phyloP scores from a whole-genome alignment of 805 yeast genomes.

The Wickerhamiella alocasiicola region DNA sequence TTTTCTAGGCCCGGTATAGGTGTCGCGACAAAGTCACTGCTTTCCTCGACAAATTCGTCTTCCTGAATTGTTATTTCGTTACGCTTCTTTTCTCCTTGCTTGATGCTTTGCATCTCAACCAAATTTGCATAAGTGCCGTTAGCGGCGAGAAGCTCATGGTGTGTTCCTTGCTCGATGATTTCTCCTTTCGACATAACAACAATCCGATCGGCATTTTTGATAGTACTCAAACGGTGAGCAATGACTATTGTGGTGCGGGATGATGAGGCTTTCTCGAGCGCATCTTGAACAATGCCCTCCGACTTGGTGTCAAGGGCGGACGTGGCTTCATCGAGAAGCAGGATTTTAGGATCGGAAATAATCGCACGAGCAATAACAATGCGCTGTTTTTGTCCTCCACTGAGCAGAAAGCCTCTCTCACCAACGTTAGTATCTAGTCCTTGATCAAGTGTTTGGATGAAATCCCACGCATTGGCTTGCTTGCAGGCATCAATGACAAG shows the following conservation, averaged over 20 bases:
- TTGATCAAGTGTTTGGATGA: constrained; percentile 48
- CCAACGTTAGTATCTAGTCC: constrained; percentile 29
- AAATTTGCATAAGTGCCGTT: constrained; percentile 21
- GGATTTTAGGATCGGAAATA: constrained; percentile 42
- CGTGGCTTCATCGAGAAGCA: constrained; percentile 49
- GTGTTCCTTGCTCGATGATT: constrained; percentile 33
- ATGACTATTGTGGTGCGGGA: constrained; percentile 35
- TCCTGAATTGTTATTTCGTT: not conserved
- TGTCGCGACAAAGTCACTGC: not conserved
- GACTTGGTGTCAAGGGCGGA: constrained; percentile 37
- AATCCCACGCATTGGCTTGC: constrained; percentile 28
- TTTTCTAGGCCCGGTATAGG: constrained; percentile 2
- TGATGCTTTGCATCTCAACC: constrained; percentile 22
- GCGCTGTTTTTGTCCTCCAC: constrained; percentile 59
- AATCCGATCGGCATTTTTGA: constrained; percentile 35
- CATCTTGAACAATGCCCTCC: constrained; percentile 26
- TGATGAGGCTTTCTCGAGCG: constrained; percentile 14
- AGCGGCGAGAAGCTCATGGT: constrained; percentile 23
- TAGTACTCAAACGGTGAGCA: constrained; percentile 38
- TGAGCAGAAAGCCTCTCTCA: constrained; percentile 36
- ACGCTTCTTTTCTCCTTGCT: not conserved
- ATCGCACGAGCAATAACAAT: constrained; percentile 55
- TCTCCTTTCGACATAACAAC: constrained; percentile 34
- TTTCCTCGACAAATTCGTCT: constrained; percentile 5
- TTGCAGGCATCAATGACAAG: constrained; percentile 26